phyloP scores from a whole-genome alignment of 305 asterid genomes.

The Fraxinus albicans region DNA sequence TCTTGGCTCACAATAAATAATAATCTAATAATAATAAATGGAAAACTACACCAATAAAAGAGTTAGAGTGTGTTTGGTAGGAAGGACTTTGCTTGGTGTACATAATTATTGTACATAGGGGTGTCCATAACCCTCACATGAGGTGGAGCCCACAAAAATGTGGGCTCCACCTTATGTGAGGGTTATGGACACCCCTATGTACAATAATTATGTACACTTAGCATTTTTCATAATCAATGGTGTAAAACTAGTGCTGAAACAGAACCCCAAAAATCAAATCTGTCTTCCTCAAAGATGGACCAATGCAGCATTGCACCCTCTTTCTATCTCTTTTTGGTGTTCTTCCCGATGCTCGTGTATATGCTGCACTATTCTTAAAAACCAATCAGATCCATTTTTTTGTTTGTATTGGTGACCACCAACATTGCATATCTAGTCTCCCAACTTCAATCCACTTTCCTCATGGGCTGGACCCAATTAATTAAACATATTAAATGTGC shows the following conservation, averaged over 20 bases:
- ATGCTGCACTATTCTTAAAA: not conserved
- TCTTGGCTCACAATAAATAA: not conserved
- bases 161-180: too few species aligned
- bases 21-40: not conserved
- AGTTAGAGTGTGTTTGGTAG: too few species aligned
- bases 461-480: not conserved
- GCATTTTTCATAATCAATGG: too few species aligned
- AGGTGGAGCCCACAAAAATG: too few species aligned
- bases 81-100: too few species aligned
- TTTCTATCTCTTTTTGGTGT: not conserved
- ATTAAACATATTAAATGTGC: not conserved
- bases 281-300: not conserved
- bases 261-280: not conserved
- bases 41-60: not conserved
- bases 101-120: too few species aligned
- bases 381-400: not conserved
- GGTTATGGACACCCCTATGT: too few species aligned
- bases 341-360: not conserved
- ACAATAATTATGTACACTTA: too few species aligned
- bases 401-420: not conserved
- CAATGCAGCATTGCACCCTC: not conserved
- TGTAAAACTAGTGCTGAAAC: not conserved
- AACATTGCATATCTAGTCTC: not conserved
- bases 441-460: not conserved
- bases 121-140: too few species aligned